phyloP scores from a whole-genome alignment of 371 early-diverging fungal species.

The Mucor plumbeus region DNA sequence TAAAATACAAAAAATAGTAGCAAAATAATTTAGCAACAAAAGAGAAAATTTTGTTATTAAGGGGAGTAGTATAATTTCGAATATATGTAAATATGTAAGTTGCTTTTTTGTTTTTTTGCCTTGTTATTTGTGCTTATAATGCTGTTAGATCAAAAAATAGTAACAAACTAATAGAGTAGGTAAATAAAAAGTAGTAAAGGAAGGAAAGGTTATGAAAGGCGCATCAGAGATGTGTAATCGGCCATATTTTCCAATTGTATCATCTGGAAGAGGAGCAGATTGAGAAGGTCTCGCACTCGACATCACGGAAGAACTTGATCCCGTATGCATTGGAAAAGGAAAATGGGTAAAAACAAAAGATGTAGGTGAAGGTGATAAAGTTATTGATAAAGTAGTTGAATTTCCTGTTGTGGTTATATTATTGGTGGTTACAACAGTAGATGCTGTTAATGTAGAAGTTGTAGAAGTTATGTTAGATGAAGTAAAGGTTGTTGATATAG shows the following conservation, averaged over 20 bases:
- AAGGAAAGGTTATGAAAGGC: background rate
- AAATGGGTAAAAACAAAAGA: slow-evolving; percentile 44
- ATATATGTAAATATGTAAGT: background rate
- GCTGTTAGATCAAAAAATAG: background rate
- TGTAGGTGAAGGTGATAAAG: slow-evolving; percentile 33
- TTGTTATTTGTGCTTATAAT: background rate
- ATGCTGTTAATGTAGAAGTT: background rate
- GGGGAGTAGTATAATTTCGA: background rate
- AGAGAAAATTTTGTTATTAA: background rate
- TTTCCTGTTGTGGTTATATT: slow-evolving; percentile 3
- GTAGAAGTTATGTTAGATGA: slow-evolving; percentile 15
- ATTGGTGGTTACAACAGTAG: background rate
- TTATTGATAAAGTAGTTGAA: slow-evolving; percentile 4
- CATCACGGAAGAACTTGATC: slow-evolving; percentile 29
- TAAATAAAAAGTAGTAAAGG: background rate
- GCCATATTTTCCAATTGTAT: slow-evolving; percentile 50
- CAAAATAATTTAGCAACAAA: background rate
- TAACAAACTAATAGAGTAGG: background rate
- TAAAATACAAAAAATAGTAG: background rate
- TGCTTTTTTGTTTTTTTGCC: background rate
- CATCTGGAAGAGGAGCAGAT: slow-evolving; percentile 52
- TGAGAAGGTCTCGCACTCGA: slow-evolving; percentile 42
- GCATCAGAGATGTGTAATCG: slow-evolving; percentile 41
- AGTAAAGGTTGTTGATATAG: slow-evolving; percentile 3
- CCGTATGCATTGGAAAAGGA: slow-evolving; percentile 29